phyloP scores from a whole-genome alignment of 2,329 filamentous ascomycete genomes.

The Plectosphaerella plurivora region DNA sequence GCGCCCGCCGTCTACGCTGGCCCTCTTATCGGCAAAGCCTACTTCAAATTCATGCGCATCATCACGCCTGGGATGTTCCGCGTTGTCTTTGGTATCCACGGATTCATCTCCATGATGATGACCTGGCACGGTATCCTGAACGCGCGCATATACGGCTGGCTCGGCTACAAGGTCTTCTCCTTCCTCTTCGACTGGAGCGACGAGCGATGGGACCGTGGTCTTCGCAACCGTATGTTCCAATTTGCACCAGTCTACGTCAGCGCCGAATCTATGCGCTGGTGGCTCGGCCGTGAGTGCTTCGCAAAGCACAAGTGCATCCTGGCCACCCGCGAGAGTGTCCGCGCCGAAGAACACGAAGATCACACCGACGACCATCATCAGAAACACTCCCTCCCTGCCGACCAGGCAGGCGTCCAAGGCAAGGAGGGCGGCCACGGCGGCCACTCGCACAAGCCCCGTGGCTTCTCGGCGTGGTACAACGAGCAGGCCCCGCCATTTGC shows the following conservation, averaged over 20 bases:
- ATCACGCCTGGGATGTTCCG: constrained; percentile 75
- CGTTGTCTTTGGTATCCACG: constrained; percentile 83
- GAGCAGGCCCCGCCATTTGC: constrained; percentile 75
- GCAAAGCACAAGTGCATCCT: constrained; percentile 77
- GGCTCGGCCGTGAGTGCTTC: constrained; percentile 85
- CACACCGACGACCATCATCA: constrained; percentile 32
- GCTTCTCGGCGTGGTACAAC: constrained; percentile 75
- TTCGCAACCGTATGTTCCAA: constrained; percentile 82
- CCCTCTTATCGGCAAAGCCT: constrained; percentile 77
- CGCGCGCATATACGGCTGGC: constrained; percentile 65
- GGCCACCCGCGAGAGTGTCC: constrained; percentile 66
- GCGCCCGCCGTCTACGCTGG: constrained; percentile 90
- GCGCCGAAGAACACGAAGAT: constrained; percentile 57
- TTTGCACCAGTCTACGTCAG: constrained; percentile 90
- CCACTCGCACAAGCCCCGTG: constrained; percentile 32
- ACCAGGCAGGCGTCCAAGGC: constrained; percentile 25
- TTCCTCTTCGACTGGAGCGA: constrained; percentile 91
- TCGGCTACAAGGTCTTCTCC: constrained; percentile 85
- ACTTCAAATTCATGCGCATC: constrained; percentile 86
- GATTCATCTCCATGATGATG: constrained; percentile 95
- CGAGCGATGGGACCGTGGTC: constrained; percentile 72
- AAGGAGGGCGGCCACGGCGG: constrained; percentile 8
- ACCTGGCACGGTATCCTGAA: constrained; percentile 67
- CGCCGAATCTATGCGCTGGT: constrained; percentile 91
- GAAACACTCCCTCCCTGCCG: constrained; percentile 19